Evolutionary conservation across 768 basidiomycete species (phyloP).

Genomic region (Phylloporus arenicola): DNA sequence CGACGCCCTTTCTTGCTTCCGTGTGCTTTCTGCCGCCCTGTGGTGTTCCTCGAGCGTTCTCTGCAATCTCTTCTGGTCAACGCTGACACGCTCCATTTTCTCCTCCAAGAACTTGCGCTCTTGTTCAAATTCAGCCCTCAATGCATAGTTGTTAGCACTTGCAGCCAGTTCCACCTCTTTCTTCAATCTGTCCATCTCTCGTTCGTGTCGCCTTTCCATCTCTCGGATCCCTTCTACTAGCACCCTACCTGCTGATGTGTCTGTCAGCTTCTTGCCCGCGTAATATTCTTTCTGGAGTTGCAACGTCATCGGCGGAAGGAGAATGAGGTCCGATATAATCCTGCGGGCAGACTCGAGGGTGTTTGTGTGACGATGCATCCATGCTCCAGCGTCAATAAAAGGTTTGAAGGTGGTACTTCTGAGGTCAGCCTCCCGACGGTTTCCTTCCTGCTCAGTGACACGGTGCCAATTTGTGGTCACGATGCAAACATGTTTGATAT

Average conservation of each 20-base stretch:
- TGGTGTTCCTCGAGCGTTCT: not conserved
- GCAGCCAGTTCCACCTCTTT: constrained; percentile 39
- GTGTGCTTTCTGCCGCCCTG: too few relatives aligned
- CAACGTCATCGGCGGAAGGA: constrained; percentile 32
- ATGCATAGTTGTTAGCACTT: constrained; percentile 4
- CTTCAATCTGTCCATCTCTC: constrained; percentile 38
- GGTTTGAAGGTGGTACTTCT: constrained; percentile 39
- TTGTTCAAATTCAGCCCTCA: not conserved
- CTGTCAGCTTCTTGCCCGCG: constrained; percentile 35
- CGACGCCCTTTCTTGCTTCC: not conserved
- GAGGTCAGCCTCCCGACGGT: constrained; percentile 22
- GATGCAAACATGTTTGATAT: constrained; percentile 40
- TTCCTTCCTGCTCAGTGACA: constrained; percentile 23
- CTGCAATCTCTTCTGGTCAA: not conserved
- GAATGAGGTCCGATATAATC: constrained; percentile 36
- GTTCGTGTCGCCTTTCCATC: constrained; percentile 7
- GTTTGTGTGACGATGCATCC: constrained; percentile 34
- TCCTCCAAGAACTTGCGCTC: constrained; percentile 2
- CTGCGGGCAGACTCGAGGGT: constrained; percentile 35
- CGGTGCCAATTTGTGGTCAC: constrained; percentile 44
- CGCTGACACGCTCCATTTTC: not conserved
- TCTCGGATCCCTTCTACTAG: constrained; percentile 35
- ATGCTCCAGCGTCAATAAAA: constrained; percentile 25
- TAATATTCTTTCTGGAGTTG: constrained; percentile 46
- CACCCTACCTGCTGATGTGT: constrained; percentile 45